phyloP scores from a whole-genome alignment of 2,329 filamentous ascomycete species.

The Fusarium sp. region DNA sequence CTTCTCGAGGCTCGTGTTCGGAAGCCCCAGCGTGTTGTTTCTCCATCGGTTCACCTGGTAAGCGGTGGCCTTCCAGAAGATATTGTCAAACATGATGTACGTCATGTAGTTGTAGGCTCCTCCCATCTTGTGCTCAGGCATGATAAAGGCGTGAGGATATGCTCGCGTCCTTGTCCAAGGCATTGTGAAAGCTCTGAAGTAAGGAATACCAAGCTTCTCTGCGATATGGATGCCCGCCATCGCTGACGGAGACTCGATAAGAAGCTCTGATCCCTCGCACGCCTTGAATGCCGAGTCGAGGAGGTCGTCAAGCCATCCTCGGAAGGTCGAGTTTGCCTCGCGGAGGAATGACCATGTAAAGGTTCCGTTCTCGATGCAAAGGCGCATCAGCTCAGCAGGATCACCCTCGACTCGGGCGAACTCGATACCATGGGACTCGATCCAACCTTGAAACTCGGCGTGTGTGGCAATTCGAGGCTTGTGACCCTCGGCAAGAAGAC shows the following conservation, averaged over 20 bases:
- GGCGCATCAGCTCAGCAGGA: slow-evolving; percentile 91
- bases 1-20: slow-evolving; percentile 85
- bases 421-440: slow-evolving; percentile 92
- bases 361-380: slow-evolving; percentile 97
- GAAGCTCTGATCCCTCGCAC: slow-evolving; percentile 86
- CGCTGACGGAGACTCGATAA: slow-evolving; percentile 95
- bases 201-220: slow-evolving; percentile 90
- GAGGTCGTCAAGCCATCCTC: slow-evolving; percentile 94
- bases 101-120: slow-evolving; percentile 95
- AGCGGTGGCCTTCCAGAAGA: slow-evolving; percentile 96
- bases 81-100: slow-evolving; percentile 94
- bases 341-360: slow-evolving; percentile 93
- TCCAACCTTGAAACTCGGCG: slow-evolving; percentile 87
- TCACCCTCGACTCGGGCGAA: slow-evolving; percentile 91
- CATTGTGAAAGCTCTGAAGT: slow-evolving; percentile 98
- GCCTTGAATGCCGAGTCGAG: slow-evolving; percentile 84
- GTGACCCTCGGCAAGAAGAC: slow-evolving; percentile 88
- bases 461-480: slow-evolving; percentile 90
- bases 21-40: slow-evolving; percentile 80
- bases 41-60: slow-evolving; percentile 95
- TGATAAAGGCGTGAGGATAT: slow-evolving; percentile 96
- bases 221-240: slow-evolving; percentile 99
- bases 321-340: slow-evolving; percentile 88
- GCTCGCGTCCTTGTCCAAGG: slow-evolving; percentile 96
- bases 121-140: slow-evolving; percentile 92